Percentiles rank a stretch among this genome's conserved stretches.
phyloP scores from a whole-genome alignment of 164 flowering plant genomes.

The Chimonanthus salicifolius region DNA sequence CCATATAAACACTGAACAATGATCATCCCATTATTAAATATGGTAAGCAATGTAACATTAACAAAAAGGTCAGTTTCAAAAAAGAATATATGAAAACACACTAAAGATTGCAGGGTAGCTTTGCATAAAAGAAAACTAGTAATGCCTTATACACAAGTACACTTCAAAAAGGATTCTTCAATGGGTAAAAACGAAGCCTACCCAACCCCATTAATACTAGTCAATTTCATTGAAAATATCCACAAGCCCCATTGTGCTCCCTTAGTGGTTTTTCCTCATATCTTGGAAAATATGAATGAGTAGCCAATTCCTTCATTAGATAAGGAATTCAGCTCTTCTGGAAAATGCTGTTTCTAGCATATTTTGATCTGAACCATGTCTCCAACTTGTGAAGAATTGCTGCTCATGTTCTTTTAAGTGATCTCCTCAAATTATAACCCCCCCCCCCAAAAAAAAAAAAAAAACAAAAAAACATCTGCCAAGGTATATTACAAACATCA shows the following conservation, averaged over 20 bases:
- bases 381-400: too few species aligned
- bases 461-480: neutral
- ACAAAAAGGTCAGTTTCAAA: neutral
- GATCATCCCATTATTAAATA: neutral
- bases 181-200: too few species aligned
- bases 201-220: too few species aligned
- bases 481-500: neutral
- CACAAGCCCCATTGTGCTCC: too few species aligned
- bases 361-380: neutral
- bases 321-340: neutral
- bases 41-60: neutral
- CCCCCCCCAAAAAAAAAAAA: neutral
- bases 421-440: neutral
- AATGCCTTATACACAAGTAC: too few species aligned
- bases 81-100: neutral
- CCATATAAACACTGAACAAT: slow-evolving; percentile 79
- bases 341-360: neutral
- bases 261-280: too few species aligned
- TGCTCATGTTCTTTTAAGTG: too few species aligned
- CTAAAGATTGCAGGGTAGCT: neutral
- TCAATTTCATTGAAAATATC: too few species aligned
- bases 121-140: neutral
- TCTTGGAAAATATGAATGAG: too few species aligned
- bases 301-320: too few species aligned
- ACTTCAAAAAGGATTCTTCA: too few species aligned